phyloP scores from a whole-genome alignment of 1,139 yeast genomes.

The Geotrichum phurueaensis region DNA sequence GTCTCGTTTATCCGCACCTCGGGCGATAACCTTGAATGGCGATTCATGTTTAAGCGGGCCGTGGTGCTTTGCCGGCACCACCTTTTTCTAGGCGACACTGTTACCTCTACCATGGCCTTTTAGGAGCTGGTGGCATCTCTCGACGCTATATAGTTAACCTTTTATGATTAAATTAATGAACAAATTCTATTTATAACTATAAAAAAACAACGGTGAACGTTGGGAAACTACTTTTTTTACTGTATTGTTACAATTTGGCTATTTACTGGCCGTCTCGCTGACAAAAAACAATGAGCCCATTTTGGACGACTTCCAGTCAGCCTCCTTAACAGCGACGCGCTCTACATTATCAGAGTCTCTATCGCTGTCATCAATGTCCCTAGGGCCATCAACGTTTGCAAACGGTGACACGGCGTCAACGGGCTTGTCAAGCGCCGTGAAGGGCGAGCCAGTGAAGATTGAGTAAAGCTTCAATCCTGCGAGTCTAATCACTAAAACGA shows the following conservation, averaged over 20 bases:
- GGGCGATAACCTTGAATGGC: slow-evolving; percentile 68
- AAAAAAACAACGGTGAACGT: not conserved
- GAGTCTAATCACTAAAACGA: slow-evolving; percentile 50
- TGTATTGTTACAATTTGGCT: not conserved
- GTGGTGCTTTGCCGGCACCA: slow-evolving; percentile 43
- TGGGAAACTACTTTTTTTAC: not conserved
- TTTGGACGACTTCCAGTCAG: slow-evolving; percentile 13
- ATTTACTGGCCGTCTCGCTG: not conserved
- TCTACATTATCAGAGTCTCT: not conserved
- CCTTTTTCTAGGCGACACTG: not conserved
- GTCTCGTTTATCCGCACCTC: slow-evolving; percentile 48
- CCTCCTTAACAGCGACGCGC: not conserved
- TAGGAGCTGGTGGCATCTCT: not conserved
- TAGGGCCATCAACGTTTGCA: slow-evolving; percentile 9
- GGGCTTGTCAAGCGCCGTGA: slow-evolving; percentile 54
- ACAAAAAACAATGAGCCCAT: slow-evolving; percentile 9
- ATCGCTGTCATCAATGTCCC: not conserved
- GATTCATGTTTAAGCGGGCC: slow-evolving; percentile 51
- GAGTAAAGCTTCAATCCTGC: slow-evolving; percentile 38
- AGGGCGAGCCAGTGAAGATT: slow-evolving; percentile 41
- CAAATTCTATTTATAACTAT: not conserved
- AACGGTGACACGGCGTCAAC: slow-evolving; percentile 18
- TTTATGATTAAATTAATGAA: not conserved
- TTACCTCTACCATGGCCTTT: not conserved
- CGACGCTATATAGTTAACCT: no score